Percentiles rank a stretch among this genome's conserved stretches.
phyloP scores from a whole-genome alignment of 202 grass and related monocot species.

The Carex arenaria region DNA sequence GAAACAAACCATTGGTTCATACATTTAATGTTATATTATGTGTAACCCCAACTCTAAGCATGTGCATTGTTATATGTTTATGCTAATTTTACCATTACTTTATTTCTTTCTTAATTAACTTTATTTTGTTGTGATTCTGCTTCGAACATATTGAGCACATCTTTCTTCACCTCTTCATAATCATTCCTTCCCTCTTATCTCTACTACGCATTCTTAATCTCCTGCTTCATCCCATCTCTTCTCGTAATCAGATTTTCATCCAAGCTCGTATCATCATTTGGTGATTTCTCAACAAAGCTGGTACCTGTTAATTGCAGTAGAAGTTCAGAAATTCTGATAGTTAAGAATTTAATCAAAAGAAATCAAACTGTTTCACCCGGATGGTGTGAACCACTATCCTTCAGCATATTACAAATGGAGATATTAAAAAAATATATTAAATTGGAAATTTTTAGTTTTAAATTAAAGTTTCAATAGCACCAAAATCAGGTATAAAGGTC shows the following conservation, averaged over 20 bases:
- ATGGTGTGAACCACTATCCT: too few relatives aligned
- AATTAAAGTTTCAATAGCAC: too few relatives aligned
- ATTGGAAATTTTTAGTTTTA: too few relatives aligned
- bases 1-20: too few relatives aligned
- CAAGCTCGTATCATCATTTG: background rate
- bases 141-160: conserved; percentile 12
- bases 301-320: background rate
- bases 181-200: background rate
- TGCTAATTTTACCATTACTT: background rate
- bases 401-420: too few relatives aligned
- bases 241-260: background rate
- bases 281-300: background rate
- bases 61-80: background rate
- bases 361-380: too few relatives aligned
- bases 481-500: background rate
- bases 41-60: background rate
- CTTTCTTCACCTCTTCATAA: background rate
- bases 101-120: background rate
- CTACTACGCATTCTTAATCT: background rate
- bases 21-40: too few relatives aligned
- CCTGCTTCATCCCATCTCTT: background rate
- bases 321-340: too few relatives aligned
- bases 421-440: too few relatives aligned
- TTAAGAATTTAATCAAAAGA: too few relatives aligned
- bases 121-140: conserved; percentile 28